A percentile compares a stretch with the other conserved stretches of the same genome.
These are phyloP conservation scores for Mycena galericulata DNA, from an alignment of 768 basidiomycete genomes.

Conservation along the genomic window DNA sequence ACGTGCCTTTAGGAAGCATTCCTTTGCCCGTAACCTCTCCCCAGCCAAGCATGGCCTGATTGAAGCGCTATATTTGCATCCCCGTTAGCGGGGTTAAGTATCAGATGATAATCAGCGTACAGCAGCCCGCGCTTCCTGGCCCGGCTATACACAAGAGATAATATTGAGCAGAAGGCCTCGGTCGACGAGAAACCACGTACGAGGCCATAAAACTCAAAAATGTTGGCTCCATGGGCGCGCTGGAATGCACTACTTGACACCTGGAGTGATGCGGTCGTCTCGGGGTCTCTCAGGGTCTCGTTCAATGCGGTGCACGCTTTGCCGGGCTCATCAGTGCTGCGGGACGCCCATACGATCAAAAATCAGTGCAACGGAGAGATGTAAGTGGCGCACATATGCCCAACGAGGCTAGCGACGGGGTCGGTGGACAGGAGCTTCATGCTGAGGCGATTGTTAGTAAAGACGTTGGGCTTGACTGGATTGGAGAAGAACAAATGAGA, in stretches of 20 bases:
- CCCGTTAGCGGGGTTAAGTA: not conserved
- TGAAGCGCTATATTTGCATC: constrained; percentile 40
- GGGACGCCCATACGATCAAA: not conserved
- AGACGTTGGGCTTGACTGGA: constrained; percentile 52
- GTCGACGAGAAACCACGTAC: not conserved
- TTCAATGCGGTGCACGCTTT: constrained; percentile 43
- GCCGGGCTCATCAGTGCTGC: constrained; percentile 35
- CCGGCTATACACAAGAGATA: constrained; percentile 31
- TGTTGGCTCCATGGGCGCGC: constrained; percentile 31
- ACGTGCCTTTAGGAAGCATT: constrained; percentile 44
- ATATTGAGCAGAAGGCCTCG: not conserved
- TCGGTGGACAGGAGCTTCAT: constrained; percentile 48
- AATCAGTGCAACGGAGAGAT: too few relatives aligned
- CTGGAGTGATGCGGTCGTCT: constrained; percentile 25
- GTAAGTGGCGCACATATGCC: constrained; percentile 39
- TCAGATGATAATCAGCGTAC: not conserved
- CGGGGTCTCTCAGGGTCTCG: constrained; percentile 51
- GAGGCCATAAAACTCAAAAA: constrained; percentile 34
- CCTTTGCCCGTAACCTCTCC: too few relatives aligned
- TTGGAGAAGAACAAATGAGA: not conserved
- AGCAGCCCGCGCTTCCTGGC: constrained; percentile 31
- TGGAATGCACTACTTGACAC: constrained; percentile 26
- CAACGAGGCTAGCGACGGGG: constrained; percentile 41
- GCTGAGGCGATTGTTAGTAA: constrained; percentile 56
- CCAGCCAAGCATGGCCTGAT: constrained; percentile 45